Percentiles rank a stretch among this genome's conserved stretches.
These are phyloP conservation scores for Kitagawia praeruptora DNA, from an alignment of 129 eudicot species.

Conservation along the genomic window DNA sequence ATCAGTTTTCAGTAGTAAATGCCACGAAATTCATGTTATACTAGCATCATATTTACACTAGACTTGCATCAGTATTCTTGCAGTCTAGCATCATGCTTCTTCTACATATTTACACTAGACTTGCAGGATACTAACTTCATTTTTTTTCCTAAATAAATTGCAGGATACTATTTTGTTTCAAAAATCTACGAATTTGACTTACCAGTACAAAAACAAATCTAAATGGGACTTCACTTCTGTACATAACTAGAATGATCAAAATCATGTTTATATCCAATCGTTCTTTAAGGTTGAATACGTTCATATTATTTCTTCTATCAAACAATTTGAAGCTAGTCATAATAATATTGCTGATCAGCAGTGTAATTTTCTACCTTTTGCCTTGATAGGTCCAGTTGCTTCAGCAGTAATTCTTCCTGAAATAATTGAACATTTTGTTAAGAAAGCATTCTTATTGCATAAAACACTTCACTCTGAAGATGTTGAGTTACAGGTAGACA, in stretches of 20 bases:
- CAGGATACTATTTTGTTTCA: neutral
- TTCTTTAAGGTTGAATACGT: neutral
- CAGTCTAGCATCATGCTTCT: neutral
- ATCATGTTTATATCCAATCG: neutral
- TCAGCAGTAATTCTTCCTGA: slow-evolving; percentile 57
- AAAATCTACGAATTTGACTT: neutral
- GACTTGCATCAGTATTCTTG: too few relatives aligned
- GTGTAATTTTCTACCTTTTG: slow-evolving; percentile 28
- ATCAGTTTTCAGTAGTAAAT: neutral
- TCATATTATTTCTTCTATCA: neutral
- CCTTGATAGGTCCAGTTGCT: slow-evolving; percentile 43
- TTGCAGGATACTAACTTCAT: neutral
- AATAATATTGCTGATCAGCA: neutral
- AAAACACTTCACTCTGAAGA: neutral
- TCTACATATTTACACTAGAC: too few relatives aligned
- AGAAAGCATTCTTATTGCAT: neutral
- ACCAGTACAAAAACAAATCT: neutral
- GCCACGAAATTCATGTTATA: neutral
- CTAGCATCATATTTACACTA: neutral
- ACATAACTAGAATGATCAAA: neutral
- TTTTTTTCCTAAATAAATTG: neutral
- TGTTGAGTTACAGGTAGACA: neutral
- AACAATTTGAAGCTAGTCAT: neutral
- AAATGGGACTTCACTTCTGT: neutral
- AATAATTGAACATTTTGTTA: slow-evolving; percentile 1